Evolutionary conservation across 2,329 filamentous ascomycete genomes (phyloP).

Genomic region (Claviceps sp.): DNA sequence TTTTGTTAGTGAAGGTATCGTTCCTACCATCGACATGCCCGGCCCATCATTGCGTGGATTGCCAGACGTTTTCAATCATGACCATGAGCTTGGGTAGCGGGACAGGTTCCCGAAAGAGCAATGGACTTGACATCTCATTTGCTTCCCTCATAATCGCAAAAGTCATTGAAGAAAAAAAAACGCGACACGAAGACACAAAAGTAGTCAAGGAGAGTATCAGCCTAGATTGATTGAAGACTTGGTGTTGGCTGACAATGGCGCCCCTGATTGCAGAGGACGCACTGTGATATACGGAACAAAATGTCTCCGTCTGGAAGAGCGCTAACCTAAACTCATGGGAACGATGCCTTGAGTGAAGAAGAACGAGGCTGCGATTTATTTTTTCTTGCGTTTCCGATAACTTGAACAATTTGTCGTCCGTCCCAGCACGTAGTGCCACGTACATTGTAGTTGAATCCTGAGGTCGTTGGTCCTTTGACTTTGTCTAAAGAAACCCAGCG

Average conservation of each 20-base stretch:
- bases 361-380: not conserved
- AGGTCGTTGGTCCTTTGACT: too few relatives aligned
- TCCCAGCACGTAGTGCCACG: not conserved
- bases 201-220: not conserved
- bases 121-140: not conserved
- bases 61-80: not conserved
- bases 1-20: not conserved
- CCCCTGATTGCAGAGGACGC: not conserved
- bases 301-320: not conserved
- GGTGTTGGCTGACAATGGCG: not conserved
- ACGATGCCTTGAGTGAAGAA: not conserved
- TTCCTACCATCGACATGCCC: not conserved
- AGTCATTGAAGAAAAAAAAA: not conserved
- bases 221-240: not conserved
- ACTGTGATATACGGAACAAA: not conserved
- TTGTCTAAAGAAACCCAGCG: not conserved
- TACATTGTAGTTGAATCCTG: not conserved
- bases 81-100: not conserved
- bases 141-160: not conserved
- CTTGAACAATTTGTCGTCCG: not conserved
- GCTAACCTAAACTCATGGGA: not conserved
- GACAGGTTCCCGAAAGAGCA: not conserved
- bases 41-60: not conserved
- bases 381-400: not conserved
- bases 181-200: not conserved